Percentiles rank a stretch among this genome's conserved stretches.
These are phyloP conservation scores for Neospermospora avenae DNA, from an alignment of 2,329 filamentous ascomycete genomes.

Conservation along the genomic window DNA sequence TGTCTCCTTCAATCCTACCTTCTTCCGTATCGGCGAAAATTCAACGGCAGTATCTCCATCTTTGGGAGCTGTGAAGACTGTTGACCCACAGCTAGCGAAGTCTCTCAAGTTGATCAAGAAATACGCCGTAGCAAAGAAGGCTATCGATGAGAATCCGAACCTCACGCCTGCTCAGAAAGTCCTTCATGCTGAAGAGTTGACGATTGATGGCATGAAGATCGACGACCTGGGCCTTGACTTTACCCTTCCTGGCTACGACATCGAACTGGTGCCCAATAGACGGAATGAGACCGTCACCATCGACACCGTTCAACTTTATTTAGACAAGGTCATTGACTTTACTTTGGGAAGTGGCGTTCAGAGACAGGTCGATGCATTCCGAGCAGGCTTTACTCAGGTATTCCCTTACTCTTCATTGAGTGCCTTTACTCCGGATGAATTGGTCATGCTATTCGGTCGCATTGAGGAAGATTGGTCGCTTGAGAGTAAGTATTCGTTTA, in stretches of 20 bases:
- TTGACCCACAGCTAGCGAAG: conserved; percentile 81
- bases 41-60: conserved; percentile 69
- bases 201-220: conserved; percentile 71
- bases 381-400: conserved; percentile 86
- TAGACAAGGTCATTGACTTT: conserved; percentile 87
- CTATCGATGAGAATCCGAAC: conserved; percentile 68
- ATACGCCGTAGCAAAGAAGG: conserved; percentile 78
- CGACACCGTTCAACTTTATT: conserved; percentile 84
- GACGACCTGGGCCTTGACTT: conserved; percentile 93
- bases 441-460: conserved; percentile 90
- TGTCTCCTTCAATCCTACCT: conserved; percentile 93
- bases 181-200: conserved; percentile 63
- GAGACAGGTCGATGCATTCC: conserved; percentile 87
- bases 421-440: conserved; percentile 91
- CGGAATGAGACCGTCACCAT: conserved; percentile 75
- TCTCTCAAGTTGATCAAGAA: conserved; percentile 85
- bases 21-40: conserved; percentile 86
- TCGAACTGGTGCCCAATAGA: conserved; percentile 77
- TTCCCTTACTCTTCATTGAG: conserved; percentile 92
- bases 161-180: conserved; percentile 69
- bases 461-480: conserved; percentile 96
- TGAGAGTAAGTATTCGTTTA: conserved; percentile 67
- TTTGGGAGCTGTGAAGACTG: conserved; percentile 81
- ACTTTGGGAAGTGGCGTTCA: conserved; percentile 87
- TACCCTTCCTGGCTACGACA: conserved; percentile 85